Conservation (phyloP, 2,329 filamentous ascomycete species). For the Emmonsiellopsis sp. region DNA sequence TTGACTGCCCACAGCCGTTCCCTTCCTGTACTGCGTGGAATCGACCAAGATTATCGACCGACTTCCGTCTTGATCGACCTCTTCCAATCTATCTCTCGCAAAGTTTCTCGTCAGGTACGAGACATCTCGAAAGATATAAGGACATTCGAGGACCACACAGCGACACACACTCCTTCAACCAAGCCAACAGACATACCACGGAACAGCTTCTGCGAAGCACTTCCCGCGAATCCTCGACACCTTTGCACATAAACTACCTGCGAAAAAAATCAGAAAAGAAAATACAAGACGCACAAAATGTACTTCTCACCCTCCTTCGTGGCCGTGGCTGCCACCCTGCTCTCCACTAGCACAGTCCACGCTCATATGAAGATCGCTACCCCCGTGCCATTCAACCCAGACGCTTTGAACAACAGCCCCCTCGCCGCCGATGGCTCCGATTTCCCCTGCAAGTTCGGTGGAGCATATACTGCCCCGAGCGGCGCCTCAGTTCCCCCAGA, state of each 20-base stretch:
- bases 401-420: slow-evolving; percentile 53
- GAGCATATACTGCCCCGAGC: slow-evolving; percentile 30
- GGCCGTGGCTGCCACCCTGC: slow-evolving; percentile 39
- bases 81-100: neutral
- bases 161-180: slow-evolving; percentile 2
- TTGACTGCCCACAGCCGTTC: neutral
- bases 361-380: slow-evolving; percentile 69
- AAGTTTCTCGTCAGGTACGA: slow-evolving; percentile 4
- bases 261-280: neutral
- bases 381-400: slow-evolving; percentile 55
- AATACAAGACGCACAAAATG: slow-evolving; percentile 13
- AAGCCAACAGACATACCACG: neutral
- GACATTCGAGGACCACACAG: neutral
- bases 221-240: neutral
- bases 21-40: neutral
- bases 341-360: slow-evolving; percentile 47
- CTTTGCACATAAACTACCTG: neutral
- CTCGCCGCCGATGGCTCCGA: slow-evolving; percentile 51
- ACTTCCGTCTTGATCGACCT: neutral
- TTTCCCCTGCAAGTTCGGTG: slow-evolving; percentile 70
- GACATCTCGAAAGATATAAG: slow-evolving; percentile 1
- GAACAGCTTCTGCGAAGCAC: slow-evolving; percentile 3
- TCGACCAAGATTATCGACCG: neutral
- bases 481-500: slow-evolving; percentile 15
- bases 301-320: slow-evolving; percentile 21